Percentiles rank a stretch among this genome's conserved stretches.
phyloP scores from a whole-genome alignment of 768 basidiomycete species.

The Leccinum disarticulatum region DNA sequence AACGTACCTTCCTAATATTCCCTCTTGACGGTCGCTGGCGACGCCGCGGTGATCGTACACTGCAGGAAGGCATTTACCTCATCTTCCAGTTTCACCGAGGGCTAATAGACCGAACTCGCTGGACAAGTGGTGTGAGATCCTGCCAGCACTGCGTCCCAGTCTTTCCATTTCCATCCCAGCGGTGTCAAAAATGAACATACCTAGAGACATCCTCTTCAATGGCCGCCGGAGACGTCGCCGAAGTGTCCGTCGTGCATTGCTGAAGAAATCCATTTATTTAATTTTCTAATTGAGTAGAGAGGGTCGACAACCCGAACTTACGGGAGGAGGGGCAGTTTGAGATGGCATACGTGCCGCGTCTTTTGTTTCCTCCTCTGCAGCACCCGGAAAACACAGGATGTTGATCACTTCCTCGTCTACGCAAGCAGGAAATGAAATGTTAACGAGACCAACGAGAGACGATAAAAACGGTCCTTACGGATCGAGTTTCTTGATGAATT shows the following conservation, averaged over 20 bases:
- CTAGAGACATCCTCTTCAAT: conserved; percentile 8
- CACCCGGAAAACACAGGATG: conserved; percentile 6
- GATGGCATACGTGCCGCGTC: not conserved
- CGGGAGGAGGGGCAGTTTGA: not conserved
- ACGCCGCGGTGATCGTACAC: too few relatives aligned
- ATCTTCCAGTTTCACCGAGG: conserved; percentile 2
- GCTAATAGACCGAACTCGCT: not conserved
- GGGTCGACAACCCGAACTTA: conserved; percentile 8
- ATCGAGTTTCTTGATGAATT: conserved; percentile 25
- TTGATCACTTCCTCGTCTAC: conserved; percentile 28
- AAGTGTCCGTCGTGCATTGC: not conserved
- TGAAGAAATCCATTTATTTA: not conserved
- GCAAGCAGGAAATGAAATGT: not conserved
- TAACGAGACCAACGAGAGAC: not conserved
- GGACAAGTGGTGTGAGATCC: not conserved
- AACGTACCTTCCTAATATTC: not conserved
- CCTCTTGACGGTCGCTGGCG: not conserved
- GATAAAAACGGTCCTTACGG: conserved; percentile 10
- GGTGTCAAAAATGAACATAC: not conserved
- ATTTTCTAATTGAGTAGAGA: conserved; percentile 1
- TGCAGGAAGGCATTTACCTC: conserved; percentile 3
- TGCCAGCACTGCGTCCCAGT: not conserved
- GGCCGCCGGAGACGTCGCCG: not conserved
- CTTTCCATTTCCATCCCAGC: not conserved
- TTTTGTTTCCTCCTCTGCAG: conserved; percentile 1